Base-by-base conservation (phyloP, 495 filamentous ascomycete genomes). In the Aspergillus biplanus region DNA sequence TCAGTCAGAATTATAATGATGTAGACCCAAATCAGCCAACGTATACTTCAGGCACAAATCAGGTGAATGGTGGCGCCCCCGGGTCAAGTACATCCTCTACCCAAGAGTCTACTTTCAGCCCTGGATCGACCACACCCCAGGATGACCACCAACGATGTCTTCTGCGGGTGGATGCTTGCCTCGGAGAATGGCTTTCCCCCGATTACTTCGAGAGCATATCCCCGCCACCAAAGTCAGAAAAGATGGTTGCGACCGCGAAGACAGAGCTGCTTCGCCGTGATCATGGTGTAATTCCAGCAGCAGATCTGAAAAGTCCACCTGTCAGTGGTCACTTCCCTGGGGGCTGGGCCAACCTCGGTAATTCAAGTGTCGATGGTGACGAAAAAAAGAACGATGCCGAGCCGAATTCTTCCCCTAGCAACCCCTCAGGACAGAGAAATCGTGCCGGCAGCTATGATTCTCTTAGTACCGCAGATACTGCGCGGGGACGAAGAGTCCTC, bases 141-240 rank as follows among this genome's bases (percentile, higher is more conserved):
- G 35, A 58, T 11, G 69, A 66, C 6, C 47, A 50, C 39, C 56
- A 62, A 12, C 72, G 76, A 35, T 72, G 73, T 54, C 63, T 75
- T 9, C 65, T 98, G 54, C 89, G 95, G 2, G 83, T 98, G 7
- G 96, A 98, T 75, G 89, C 96, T 0, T 96, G 93, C 71, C 83
- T 98, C 4, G 96, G 96, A 15, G 95, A 99, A 78, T 99, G 95
- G 95, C 81, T 98, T 47, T 89, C 89, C 5, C 91, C 92, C 5
- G 89, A 92, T 69, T 99, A 99, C 70, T 99, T 91, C 69, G 92
- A 94, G 47, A 80, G 89, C 35, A 97, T 98, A 67, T 93, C 90
- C 9, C 92, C 92, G 3, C 95, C 95, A 13, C 96, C 95, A 3
- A 83, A 84, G 49, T 93, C 92, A 3, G 84, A 89, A 15, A 85